These are phyloP conservation scores for Fusarium succisae DNA, from an alignment of 2,329 filamentous ascomycete genomes.

Conservation along the genomic window DNA sequence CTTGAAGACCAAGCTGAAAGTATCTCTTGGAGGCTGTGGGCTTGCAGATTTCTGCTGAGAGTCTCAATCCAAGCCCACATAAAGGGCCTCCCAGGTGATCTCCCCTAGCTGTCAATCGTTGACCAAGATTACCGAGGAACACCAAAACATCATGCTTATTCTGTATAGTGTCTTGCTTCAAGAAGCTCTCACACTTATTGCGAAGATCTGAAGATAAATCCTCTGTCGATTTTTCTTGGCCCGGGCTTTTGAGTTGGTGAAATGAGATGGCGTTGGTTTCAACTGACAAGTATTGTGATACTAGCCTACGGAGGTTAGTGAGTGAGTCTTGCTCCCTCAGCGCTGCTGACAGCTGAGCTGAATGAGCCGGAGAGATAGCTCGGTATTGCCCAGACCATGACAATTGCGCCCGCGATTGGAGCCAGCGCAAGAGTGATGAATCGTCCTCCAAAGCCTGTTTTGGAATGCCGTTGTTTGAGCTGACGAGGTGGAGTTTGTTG, in stretches of 20 bases:
- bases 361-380: not conserved
- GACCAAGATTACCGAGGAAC: slow-evolving; percentile 54
- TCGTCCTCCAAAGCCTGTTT: slow-evolving; percentile 38
- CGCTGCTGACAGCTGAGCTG: slow-evolving; percentile 26
- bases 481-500: slow-evolving; percentile 31
- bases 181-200: slow-evolving; percentile 35
- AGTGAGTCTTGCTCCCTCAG: slow-evolving; percentile 41
- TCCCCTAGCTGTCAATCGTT: slow-evolving; percentile 43
- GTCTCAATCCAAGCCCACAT: slow-evolving; percentile 43
- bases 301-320: slow-evolving; percentile 43
- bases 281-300: slow-evolving; percentile 42
- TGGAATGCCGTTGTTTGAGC: slow-evolving; percentile 35
- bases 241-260: not conserved
- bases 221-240: not conserved
- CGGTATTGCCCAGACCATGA: slow-evolving; percentile 7
- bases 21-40: slow-evolving; percentile 39
- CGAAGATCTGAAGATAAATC: slow-evolving; percentile 38
- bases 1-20: slow-evolving; percentile 36
- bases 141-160: slow-evolving; percentile 40
- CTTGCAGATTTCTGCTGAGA: slow-evolving; percentile 44
- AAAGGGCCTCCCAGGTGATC: slow-evolving; percentile 42
- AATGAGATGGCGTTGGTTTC: slow-evolving; percentile 36
- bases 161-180: slow-evolving; percentile 8
- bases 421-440: slow-evolving; percentile 49
- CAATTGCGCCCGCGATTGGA: slow-evolving; percentile 43